phyloP scores from a whole-genome alignment of 2,329 filamentous ascomycete genomes.

The Graphilbum sp. region DNA sequence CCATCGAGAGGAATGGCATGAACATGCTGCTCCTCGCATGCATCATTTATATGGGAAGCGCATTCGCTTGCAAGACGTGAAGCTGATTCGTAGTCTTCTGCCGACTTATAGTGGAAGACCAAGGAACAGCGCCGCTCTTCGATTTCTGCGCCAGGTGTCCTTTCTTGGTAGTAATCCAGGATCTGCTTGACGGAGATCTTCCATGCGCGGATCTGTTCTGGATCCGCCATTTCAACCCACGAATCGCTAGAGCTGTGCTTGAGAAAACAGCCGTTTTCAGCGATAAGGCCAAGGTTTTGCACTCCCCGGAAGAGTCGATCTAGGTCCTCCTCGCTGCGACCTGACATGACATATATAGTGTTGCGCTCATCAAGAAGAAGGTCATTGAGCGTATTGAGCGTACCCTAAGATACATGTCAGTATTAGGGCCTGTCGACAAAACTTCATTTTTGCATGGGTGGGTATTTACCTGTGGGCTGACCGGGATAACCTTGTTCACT shows the following conservation, averaged over 20 bases:
- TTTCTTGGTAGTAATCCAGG: conserved; percentile 76
- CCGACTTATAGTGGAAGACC: conserved; percentile 76
- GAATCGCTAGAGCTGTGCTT: conserved; percentile 49
- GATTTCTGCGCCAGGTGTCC: conserved; percentile 73
- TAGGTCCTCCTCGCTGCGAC: conserved; percentile 71
- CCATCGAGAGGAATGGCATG: conserved; percentile 70
- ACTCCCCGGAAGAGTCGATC: conserved; percentile 74
- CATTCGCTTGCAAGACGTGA: conserved; percentile 74
- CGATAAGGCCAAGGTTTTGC: conserved; percentile 72
- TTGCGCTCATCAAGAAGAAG: conserved; percentile 67
- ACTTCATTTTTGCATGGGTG: no score
- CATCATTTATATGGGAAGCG: conserved; percentile 88
- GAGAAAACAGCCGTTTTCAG: conserved; percentile 87
- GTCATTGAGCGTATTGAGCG: conserved; percentile 68
- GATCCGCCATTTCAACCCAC: conserved; percentile 68
- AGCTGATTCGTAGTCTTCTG: conserved; percentile 61
- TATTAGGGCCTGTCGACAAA: no score
- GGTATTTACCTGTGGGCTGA: conserved; percentile 50
- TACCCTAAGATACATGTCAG: conserved; percentile 52
- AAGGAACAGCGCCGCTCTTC: conserved; percentile 86
- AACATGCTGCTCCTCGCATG: conserved; percentile 67
- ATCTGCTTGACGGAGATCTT: conserved; percentile 71
- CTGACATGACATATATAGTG: conserved; percentile 86
- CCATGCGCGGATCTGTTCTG: conserved; percentile 56
- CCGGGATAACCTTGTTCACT: conserved; percentile 67